phyloP scores from a whole-genome alignment of 164 flowering plant species.

The Liquidambar formosana region DNA sequence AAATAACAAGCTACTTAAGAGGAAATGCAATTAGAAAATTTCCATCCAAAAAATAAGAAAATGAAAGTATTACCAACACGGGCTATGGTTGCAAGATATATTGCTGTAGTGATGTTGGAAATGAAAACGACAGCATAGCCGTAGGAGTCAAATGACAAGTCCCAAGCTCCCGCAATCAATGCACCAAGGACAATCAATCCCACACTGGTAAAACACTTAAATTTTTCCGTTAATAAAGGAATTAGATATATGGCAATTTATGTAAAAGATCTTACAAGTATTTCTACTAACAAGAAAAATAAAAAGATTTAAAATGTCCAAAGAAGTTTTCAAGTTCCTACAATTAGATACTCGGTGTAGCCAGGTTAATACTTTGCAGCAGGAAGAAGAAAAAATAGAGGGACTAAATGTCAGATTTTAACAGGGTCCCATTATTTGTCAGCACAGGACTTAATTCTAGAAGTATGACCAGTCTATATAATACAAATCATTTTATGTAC shows the following conservation, averaged over 20 bases:
- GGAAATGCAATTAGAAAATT: neutral
- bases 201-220: slow-evolving; percentile 52
- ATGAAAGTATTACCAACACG: slow-evolving; percentile 33
- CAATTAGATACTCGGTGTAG: too few relatives aligned
- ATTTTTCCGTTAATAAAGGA: slow-evolving; percentile 32
- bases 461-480: too few relatives aligned
- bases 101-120: slow-evolving; percentile 44
- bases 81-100: slow-evolving; percentile 47
- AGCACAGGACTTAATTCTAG: too few relatives aligned
- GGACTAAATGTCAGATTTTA: too few relatives aligned
- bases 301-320: too few relatives aligned
- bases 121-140: slow-evolving; percentile 42
- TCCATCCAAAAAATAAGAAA: slow-evolving; percentile 23
- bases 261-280: neutral
- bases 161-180: slow-evolving; percentile 46
- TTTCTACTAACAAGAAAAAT: neutral
- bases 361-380: too few relatives aligned
- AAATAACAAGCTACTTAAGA: neutral
- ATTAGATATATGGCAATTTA: slow-evolving; percentile 28
- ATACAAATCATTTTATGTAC: too few relatives aligned
- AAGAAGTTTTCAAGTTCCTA: too few relatives aligned
- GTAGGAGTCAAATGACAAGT: slow-evolving; percentile 43
- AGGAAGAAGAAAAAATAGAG: too few relatives aligned
- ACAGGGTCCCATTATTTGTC: too few relatives aligned
- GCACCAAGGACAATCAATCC: slow-evolving; percentile 49